phyloP scores from a whole-genome alignment of 2,329 filamentous ascomycete genomes.

The Monilinia aucupariae region DNA sequence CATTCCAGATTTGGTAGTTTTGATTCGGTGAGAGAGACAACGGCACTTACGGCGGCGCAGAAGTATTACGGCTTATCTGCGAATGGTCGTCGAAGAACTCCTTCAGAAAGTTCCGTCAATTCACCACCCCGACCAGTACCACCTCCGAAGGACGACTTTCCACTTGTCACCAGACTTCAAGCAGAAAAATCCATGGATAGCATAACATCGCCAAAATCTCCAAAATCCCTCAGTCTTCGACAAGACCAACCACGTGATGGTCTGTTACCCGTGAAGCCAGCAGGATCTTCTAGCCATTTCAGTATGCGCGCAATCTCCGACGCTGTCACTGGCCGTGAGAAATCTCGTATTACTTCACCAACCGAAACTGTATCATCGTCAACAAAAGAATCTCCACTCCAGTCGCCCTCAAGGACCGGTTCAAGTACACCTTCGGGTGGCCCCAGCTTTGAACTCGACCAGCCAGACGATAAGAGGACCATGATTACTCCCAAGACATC shows the following conservation, averaged over 20 bases:
- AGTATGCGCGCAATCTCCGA: slow-evolving; percentile 86
- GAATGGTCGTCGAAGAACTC: slow-evolving; percentile 36
- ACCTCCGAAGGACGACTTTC: slow-evolving; percentile 51
- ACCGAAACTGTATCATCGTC: slow-evolving; percentile 41
- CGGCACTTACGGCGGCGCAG: slow-evolving; percentile 58
- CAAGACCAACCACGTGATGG: slow-evolving; percentile 43
- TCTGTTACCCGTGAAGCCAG: slow-evolving; percentile 42
- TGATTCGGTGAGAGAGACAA: slow-evolving; percentile 63
- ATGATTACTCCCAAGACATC: slow-evolving; percentile 43
- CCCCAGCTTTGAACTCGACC: slow-evolving; percentile 74
- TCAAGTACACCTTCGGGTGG: slow-evolving; percentile 65
- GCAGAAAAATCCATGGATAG: slow-evolving; percentile 29
- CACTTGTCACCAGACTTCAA: slow-evolving; percentile 58
- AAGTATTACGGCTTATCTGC: slow-evolving; percentile 57
- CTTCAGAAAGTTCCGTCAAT: slow-evolving; percentile 48
- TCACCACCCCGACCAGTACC: slow-evolving; percentile 56
- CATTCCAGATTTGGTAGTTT: slow-evolving; percentile 76
- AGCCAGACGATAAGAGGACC: slow-evolving; percentile 58
- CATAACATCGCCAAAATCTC: slow-evolving; percentile 37
- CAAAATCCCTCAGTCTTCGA: slow-evolving; percentile 43
- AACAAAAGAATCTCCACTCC: slow-evolving; percentile 47
- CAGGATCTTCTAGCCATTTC: slow-evolving; percentile 51
- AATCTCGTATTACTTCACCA: slow-evolving; percentile 47
- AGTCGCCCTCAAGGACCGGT: slow-evolving; percentile 68
- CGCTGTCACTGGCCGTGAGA: slow-evolving; percentile 51